Evolutionary conservation across 2,329 filamentous ascomycete genomes (phyloP), one percentile per base, ranked within the genome.

Genomic region (Hypomyces perniciosus): DNA sequence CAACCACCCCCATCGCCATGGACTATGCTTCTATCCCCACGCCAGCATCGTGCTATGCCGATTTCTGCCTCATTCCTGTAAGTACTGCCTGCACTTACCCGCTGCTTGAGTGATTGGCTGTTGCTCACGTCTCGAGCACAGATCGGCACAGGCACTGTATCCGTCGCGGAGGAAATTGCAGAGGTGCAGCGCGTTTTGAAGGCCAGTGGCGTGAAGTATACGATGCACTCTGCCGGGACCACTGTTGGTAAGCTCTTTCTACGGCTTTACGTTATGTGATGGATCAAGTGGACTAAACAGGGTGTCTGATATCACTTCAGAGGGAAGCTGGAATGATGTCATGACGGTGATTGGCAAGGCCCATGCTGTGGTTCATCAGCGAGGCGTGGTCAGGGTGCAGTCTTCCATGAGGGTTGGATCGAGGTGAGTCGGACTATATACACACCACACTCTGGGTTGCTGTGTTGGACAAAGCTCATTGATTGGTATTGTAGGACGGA

Each of bases 161-260:
- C 88, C 2, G 86, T 92, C 12, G 86, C 88, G 4, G 81, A 85
- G 59, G 88, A 97, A 66, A 84, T 99, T 30, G 92, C 92, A 33
- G 84, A 87, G 56, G 90, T 97, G 35, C 92, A 97, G 72, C 83
- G 85, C 51, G 77, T 97, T 34, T 78, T 99, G 61, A 83, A 86
- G 68, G 83, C 81, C 48, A 93, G 86, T 59, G 90, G 90, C 2
- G 68, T 97, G 56, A 84, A 82, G 57, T 92, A 91, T 66, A 84
- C 80, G 43, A 93, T 97, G 89, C 92, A 97, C 71, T 91, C 88
- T 28, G 91, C 90, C 2, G 93, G 92, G 9, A 96, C 92, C 0
- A 97, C 92, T 0, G 80, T 97, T 50, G 90, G 90, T 93, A 74
- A 43, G 35, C 28, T 20, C 7, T 10, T 27, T 38, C 5, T 5